Base-by-base conservation (phyloP, 2,329 filamentous ascomycete species). In the Alternaria hordeiaustralica region DNA sequence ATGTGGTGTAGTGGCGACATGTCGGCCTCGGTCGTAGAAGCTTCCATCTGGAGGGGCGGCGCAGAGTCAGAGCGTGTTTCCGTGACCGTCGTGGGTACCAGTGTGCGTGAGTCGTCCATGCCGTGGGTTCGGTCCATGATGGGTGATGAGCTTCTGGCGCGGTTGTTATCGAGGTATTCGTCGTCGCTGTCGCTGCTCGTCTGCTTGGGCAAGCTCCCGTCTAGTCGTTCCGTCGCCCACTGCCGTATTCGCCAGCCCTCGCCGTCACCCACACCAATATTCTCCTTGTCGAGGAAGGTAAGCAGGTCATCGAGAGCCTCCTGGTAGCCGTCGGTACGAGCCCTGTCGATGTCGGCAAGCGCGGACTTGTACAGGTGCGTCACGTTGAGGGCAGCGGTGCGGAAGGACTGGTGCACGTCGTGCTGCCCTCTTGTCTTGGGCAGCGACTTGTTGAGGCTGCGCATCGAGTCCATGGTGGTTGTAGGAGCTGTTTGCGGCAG, bases 301-400 rank as follows among this genome's bases (percentile, higher is more conserved):
- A 97, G 83, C 6, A 99, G 84, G 70, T 98, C 95, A 68, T 97
- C 93, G 41, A 99, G 84, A 41, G 94, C 96, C 76, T 98, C 94
- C 79, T 97, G 94, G 73, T 97, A 98, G 25, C 96, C 96, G 43
- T 94, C 90, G 55, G 88, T 83, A 54, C 92, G 89, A 50, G 93
- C 89, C 73, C 90, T 90, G 54, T 90, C 86, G 78, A 96, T 90
- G 53, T 92, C 92, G 30, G 89, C 86, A 12, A 92, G 91, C 4
- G 95, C 95, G 43, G 90, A 94, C 82, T 97, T 97, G 84, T 98
- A 98, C 13, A 99, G 89, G 75, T 96, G 97, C 51, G 96, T 98
- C 59, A 98, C 94, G 6, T 94, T 97, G 33, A 97, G 86, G 20
- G 96, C 96, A 33, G 96, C 96, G 15, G 92, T 89, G 80, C 94